Conservation (phyloP, 495 filamentous ascomycete species). For the Neurospora sp. region DNA sequence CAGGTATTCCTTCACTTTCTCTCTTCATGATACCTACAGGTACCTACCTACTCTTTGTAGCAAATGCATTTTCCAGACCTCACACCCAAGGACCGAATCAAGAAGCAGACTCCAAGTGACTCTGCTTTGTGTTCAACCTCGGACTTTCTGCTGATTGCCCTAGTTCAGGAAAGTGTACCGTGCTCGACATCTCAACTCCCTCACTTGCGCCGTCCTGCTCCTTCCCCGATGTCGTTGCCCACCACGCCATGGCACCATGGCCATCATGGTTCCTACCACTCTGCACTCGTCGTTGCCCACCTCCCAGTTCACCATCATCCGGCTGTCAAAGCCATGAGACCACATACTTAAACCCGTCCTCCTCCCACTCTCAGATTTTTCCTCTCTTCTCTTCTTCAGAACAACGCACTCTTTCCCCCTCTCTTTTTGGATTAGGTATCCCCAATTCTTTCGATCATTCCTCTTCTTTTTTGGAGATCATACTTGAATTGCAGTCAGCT, state of each 20-base stretch:
- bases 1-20: neutral
- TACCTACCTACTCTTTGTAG: neutral
- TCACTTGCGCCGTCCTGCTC: neutral
- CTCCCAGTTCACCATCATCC: neutral
- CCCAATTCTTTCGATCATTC: slow-evolving; percentile 16
- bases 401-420: slow-evolving; percentile 16
- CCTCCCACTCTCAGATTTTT: neutral
- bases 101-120: neutral
- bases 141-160: neutral
- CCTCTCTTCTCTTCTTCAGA: slow-evolving; percentile 5
- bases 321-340: neutral
- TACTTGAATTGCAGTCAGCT: slow-evolving; percentile 13
- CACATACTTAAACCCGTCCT: neutral
- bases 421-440: slow-evolving; percentile 18
- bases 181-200: neutral
- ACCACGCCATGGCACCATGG: neutral
- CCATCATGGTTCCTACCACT: neutral
- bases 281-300: neutral
- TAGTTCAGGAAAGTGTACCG: neutral
- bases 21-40: neutral
- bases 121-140: neutral
- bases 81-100: neutral
- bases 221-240: neutral
- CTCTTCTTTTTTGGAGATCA: slow-evolving; percentile 17
- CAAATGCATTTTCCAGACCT: neutral